These are phyloP conservation scores for Pythium aquatile DNA, from an alignment of 352 stramenopile species.

Conservation along the genomic window DNA sequence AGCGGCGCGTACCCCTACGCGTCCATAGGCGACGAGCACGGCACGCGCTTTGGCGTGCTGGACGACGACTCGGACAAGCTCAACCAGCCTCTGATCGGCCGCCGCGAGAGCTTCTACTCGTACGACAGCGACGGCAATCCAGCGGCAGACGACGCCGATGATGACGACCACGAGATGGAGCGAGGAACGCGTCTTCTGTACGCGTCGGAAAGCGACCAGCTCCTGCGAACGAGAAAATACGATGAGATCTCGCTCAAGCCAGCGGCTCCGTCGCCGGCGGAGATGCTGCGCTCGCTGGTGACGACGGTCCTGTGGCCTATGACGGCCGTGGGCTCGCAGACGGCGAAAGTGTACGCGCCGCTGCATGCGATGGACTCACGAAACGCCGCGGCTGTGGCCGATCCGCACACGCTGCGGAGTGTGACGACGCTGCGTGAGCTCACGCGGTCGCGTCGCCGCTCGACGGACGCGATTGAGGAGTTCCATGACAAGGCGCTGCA, in stretches of 20 bases:
- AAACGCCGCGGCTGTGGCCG: slow-evolving; percentile 3
- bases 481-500: slow-evolving; percentile 37
- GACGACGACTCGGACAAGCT: slow-evolving; percentile 38
- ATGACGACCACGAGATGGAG: slow-evolving; percentile 9
- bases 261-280: background rate
- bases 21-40: slow-evolving; percentile 6
- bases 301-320: slow-evolving; percentile 27
- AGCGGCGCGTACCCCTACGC: slow-evolving; percentile 27
- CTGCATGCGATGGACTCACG: background rate
- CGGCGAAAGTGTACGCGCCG: slow-evolving; percentile 23
- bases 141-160: background rate
- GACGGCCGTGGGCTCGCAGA: slow-evolving; percentile 24
- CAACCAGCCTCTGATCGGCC: slow-evolving; percentile 40
- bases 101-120: slow-evolving; percentile 14
- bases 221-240: slow-evolving; percentile 14
- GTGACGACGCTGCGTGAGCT: slow-evolving; percentile 23
- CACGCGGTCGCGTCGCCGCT: slow-evolving; percentile 26
- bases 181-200: background rate
- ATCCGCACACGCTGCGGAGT: slow-evolving; percentile 18
- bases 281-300: slow-evolving; percentile 20
- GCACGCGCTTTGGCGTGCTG: slow-evolving; percentile 27
- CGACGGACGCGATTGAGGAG: slow-evolving; percentile 35
- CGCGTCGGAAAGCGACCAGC: slow-evolving; percentile 6
- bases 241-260: slow-evolving; percentile 22
- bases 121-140: slow-evolving; percentile 22